phyloP scores from a whole-genome alignment of 441 rosid species.

The Euphorbia schlechtendalii region DNA sequence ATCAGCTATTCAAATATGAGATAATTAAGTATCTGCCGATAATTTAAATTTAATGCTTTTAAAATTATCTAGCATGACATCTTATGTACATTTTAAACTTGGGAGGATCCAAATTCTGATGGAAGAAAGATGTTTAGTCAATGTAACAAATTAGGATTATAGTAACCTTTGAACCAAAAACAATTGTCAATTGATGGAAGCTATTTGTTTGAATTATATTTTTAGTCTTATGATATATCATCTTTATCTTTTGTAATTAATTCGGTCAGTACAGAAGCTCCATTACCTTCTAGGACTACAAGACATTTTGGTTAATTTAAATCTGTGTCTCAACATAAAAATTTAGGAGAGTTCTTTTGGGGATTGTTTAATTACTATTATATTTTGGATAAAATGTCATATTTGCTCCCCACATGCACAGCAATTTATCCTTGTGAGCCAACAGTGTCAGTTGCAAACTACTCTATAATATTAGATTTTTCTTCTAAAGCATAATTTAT shows the following conservation, averaged over 20 bases:
- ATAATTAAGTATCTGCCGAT: too few relatives aligned
- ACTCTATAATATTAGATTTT: slow-evolving; percentile 14
- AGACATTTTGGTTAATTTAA: slow-evolving; percentile 10
- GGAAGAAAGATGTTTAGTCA: too few relatives aligned
- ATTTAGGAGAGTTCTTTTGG: slow-evolving; percentile 15
- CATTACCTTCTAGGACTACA: slow-evolving; percentile 9
- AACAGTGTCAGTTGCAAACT: slow-evolving; percentile 21
- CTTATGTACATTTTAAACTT: neutral
- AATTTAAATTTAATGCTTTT: neutral
- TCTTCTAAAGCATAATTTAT: slow-evolving; percentile 3
- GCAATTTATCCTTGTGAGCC: slow-evolving; percentile 23
- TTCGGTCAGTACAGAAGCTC: neutral
- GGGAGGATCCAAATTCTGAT: neutral
- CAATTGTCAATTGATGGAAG: neutral
- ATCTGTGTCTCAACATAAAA: slow-evolving; percentile 5
- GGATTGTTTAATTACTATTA: slow-evolving; percentile 17
- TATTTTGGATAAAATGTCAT: slow-evolving; percentile 17
- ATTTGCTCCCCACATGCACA: slow-evolving; percentile 23
- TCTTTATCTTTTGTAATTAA: slow-evolving; percentile 3
- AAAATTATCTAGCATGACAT: neutral
- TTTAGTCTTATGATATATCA: neutral
- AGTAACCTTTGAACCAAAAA: neutral
- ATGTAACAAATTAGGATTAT: neutral
- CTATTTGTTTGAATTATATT: neutral
- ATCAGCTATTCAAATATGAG: neutral